Conservation (phyloP, 2,329 filamentous ascomycete genomes). For the Metarhizium rileyi region DNA sequence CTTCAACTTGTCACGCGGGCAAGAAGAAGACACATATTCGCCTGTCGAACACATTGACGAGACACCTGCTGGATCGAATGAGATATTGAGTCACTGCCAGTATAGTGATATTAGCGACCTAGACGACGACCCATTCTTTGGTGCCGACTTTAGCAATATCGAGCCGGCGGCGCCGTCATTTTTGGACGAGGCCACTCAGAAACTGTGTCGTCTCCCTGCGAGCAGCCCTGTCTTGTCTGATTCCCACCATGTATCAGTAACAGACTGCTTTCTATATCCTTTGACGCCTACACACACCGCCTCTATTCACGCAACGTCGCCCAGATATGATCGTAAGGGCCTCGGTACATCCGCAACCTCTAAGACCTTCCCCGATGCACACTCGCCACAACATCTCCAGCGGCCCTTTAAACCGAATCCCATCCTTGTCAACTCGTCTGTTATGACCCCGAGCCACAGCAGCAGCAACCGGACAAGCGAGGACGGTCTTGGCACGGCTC, state of each 20-base stretch:
- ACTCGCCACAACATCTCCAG: conserved; percentile 33
- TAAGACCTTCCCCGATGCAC: conserved; percentile 22
- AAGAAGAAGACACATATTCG: conserved; percentile 21
- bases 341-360: conserved; percentile 14
- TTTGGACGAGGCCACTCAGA: conserved; percentile 25
- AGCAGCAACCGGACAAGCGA: conserved; percentile 41
- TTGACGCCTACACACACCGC: conserved; percentile 44
- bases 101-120: conserved; percentile 39
- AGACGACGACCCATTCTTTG: conserved; percentile 41
- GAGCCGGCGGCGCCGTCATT: conserved; percentile 35
- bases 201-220: conserved; percentile 11
- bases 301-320: conserved; percentile 36
- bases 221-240: background rate
- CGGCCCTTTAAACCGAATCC: conserved; percentile 27
- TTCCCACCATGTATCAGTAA: conserved; percentile 8
- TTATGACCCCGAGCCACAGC: conserved; percentile 41
- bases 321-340: conserved; percentile 24
- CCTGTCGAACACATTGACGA: conserved; percentile 23
- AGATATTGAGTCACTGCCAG: conserved; percentile 37
- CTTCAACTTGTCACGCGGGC: conserved; percentile 31
- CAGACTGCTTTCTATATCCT: conserved; percentile 27
- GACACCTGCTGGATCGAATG: conserved; percentile 41
- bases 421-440: conserved; percentile 19
- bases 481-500: conserved; percentile 31
- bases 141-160: conserved; percentile 34